Evolutionary conservation across 1,284 basidiomycete species (phyloP), one percentile per base, ranked within the genome.

Genomic region (Malassezia arunalokei): DNA sequence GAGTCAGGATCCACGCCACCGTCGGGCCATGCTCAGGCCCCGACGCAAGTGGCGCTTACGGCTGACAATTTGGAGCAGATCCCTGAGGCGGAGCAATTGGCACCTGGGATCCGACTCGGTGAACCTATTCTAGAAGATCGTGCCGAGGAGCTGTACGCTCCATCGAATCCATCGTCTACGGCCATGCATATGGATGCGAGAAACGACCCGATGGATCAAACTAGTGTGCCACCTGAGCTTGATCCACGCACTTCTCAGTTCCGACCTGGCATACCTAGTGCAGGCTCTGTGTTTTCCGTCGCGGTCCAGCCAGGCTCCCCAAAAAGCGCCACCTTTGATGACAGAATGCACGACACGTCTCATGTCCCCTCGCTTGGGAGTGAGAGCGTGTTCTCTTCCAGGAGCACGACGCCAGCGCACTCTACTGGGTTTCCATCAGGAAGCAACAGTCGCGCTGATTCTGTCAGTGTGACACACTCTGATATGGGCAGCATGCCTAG

Each of bases 271-370:
- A 57, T 53, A 28, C 68, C 67, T 1, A 62, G 65, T 39, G 64
- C 65, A 8, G 67, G 65, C 3, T 71, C 68, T 8, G 64, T 71
- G 27, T 65, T 68, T 41, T 68, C 65, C 3, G 64, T 71, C 5
- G 68, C 67, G 5, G 68, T 70, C 1, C 67, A 71, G 35, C 65
- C 68, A 5, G 67, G 59, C 9, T 66, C 68, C 12, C 68, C 68
- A 5, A 64, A 66, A 50, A 56, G 62, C 5, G 54, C 54, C 32
- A 58, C 59, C 20, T 14, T 64, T 12, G 57, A 54, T n/a, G 51
- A 49, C 29, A 49, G 0, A 50, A 31, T 8, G 57, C 57, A 28
- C 17, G 27, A 20, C 28, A 7, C 17, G 11, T n/a, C 39, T 40
- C 9, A n/a, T 40, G 9, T n/a, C 39, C 39, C 20, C 37, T 35